Conservation (phyloP, 2,329 filamentous ascomycete genomes). For the Xylaria hypoxylon region DNA sequence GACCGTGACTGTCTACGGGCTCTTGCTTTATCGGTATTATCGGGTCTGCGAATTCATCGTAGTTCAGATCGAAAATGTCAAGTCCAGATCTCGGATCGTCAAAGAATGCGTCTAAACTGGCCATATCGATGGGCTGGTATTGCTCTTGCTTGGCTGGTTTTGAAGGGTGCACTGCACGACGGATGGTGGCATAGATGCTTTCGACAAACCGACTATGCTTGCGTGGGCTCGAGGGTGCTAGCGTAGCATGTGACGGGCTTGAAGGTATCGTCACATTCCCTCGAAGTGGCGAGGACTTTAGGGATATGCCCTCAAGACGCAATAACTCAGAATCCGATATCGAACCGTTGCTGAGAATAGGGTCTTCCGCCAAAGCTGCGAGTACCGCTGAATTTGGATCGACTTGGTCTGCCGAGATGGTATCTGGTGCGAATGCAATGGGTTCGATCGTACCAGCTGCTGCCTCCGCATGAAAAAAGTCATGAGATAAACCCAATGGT, state of each 20-base stretch:
- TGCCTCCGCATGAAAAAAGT: constrained; percentile 35
- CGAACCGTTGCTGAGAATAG: constrained; percentile 52
- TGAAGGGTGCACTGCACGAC: constrained; percentile 44
- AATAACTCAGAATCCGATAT: constrained; percentile 63
- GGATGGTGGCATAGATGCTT: constrained; percentile 47
- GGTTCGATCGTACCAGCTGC: constrained; percentile 27
- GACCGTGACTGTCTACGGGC: constrained; percentile 42
- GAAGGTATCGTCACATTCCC: constrained; percentile 44
- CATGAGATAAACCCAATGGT: constrained; percentile 39
- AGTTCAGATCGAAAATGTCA: constrained; percentile 35
- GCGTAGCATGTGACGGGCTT: constrained; percentile 47
- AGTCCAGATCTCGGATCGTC: constrained; percentile 19
- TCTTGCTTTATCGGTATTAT: constrained; percentile 36
- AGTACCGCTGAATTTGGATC: constrained; percentile 36
- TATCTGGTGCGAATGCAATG: constrained; percentile 31
- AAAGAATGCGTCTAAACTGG: constrained; percentile 35
- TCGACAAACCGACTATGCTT: constrained; percentile 48
- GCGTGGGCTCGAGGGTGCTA: constrained; percentile 42
- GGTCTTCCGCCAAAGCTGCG: constrained; percentile 41
- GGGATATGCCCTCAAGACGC: constrained; percentile 60
- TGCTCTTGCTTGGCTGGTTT: constrained; percentile 36
- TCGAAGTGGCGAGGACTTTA: constrained; percentile 50
- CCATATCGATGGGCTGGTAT: constrained; percentile 30
- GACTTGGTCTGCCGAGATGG: constrained; percentile 29
- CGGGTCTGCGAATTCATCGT: constrained; percentile 33